Conservation (phyloP, 2,329 filamentous ascomycete species). For the Cordyceps farinosa region DNA sequence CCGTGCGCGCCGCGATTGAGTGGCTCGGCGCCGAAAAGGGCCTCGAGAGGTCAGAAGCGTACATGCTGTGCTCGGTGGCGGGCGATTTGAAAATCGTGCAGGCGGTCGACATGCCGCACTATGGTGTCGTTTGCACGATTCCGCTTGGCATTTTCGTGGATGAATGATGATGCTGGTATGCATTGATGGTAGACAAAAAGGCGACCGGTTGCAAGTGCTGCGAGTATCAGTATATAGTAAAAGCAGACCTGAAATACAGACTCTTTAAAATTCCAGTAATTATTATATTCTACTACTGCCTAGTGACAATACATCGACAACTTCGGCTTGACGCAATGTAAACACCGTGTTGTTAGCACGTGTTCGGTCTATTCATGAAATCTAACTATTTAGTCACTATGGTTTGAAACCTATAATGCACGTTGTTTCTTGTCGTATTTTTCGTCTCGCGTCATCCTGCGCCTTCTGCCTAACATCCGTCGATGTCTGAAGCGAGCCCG, state of each 20-base stretch:
- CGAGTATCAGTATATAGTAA: not conserved
- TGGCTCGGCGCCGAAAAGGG: constrained; percentile 47
- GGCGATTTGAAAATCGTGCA: constrained; percentile 49
- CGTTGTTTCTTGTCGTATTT: not conserved
- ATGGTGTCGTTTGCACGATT: constrained; percentile 46
- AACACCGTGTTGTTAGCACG: not conserved
- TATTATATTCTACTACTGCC: no score
- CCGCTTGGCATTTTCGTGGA: constrained; percentile 44
- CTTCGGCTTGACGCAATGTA: no score
- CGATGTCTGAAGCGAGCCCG: not conserved
- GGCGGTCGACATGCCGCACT: constrained; percentile 53
- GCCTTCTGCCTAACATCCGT: not conserved
- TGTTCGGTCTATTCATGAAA: no score
- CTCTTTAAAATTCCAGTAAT: not conserved
- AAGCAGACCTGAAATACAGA: not conserved
- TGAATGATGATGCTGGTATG: not conserved
- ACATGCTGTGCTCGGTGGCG: constrained; percentile 50
- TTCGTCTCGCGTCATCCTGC: not conserved
- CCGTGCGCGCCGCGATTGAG: constrained; percentile 44
- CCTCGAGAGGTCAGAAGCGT: constrained; percentile 44
- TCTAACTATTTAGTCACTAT: no score
- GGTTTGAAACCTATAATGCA: not conserved
- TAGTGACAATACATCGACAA: no score
- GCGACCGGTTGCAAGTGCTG: not conserved
- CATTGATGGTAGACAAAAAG: not conserved